These are phyloP conservation scores for Xylariaceae sp. DNA, from an alignment of 2,329 filamentous ascomycete genomes.

Conservation along the genomic window DNA sequence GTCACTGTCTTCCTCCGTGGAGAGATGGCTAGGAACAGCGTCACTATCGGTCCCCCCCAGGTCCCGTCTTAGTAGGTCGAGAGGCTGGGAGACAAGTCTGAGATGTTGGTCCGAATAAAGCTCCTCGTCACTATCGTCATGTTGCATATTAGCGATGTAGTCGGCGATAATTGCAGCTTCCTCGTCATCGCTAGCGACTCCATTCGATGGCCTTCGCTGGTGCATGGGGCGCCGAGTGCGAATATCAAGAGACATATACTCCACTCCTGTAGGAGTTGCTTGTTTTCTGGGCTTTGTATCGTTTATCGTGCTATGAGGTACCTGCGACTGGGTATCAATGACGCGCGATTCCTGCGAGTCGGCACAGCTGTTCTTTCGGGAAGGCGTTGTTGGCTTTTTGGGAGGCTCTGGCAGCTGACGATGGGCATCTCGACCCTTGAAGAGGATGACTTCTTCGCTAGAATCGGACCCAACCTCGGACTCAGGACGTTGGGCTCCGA, in stretches of 20 bases:
- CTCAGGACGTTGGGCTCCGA: constrained; percentile 5
- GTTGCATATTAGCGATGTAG: constrained; percentile 64
- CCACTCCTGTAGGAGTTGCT: constrained; percentile 1
- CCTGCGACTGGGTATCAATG: too few relatives aligned
- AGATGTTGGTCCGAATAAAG: constrained; percentile 16
- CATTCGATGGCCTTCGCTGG: neutral
- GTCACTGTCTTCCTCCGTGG: constrained; percentile 22
- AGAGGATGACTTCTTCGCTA: constrained; percentile 70
- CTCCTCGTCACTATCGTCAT: constrained; percentile 25
- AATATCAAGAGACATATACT: constrained; percentile 18
- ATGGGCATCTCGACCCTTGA: constrained; percentile 48
- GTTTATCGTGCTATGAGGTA: too few relatives aligned
- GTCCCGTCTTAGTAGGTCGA: constrained; percentile 30
- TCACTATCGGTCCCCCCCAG: constrained; percentile 41
- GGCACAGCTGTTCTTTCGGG: too few relatives aligned
- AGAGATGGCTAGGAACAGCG: constrained; percentile 21
- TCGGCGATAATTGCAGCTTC: constrained; percentile 60
- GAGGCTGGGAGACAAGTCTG: constrained; percentile 19
- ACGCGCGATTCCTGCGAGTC: too few relatives aligned
- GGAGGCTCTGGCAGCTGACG: constrained; percentile 10
- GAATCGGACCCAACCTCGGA: constrained; percentile 63
- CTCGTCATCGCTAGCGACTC: constrained; percentile 25
- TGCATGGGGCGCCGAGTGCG: constrained; percentile 1
- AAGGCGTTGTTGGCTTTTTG: neutral
- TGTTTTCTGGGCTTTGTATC: neutral